Conservation (phyloP, 1,284 basidiomycete species). For the Rhodotorula sp. region DNA sequence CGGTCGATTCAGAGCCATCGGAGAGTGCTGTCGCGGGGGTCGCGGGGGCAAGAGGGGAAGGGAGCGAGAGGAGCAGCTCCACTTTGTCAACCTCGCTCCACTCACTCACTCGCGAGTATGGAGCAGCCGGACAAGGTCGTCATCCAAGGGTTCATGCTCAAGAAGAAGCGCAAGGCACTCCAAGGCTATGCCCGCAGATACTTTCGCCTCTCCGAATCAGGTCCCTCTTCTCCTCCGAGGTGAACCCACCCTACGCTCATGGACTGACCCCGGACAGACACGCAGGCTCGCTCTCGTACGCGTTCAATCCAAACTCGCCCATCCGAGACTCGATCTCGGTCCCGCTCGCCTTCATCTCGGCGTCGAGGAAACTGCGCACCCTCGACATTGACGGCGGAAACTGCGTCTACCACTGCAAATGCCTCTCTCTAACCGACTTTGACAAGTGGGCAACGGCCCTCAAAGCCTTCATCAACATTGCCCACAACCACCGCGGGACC, state of each 20-base stretch:
- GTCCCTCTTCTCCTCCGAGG: neutral
- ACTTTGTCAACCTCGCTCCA: neutral
- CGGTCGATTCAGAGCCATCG: slow-evolving; percentile 5
- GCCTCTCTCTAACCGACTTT: slow-evolving; percentile 60
- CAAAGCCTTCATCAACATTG: slow-evolving; percentile 40
- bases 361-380: slow-evolving; percentile 64
- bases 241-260: too few relatives aligned
- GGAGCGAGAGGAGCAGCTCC: neutral
- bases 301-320: slow-evolving; percentile 67
- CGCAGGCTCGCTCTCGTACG: slow-evolving; percentile 69
- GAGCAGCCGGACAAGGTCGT: neutral
- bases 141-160: slow-evolving; percentile 40
- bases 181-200: slow-evolving; percentile 58
- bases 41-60: neutral
- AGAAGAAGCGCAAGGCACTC: slow-evolving; percentile 61
- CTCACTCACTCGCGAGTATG: too few relatives aligned
- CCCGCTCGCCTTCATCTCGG: slow-evolving; percentile 69
- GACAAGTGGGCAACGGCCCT: slow-evolving; percentile 68
- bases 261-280: slow-evolving; percentile 41
- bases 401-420: slow-evolving; percentile 57
- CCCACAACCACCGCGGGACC: neutral
- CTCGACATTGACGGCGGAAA: slow-evolving; percentile 70
- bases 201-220: slow-evolving; percentile 15
- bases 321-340: slow-evolving; percentile 67
- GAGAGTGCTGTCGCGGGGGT: neutral